Conservation (phyloP, 306 rosid genomes). For the Cucurbita ficifolia region DNA sequence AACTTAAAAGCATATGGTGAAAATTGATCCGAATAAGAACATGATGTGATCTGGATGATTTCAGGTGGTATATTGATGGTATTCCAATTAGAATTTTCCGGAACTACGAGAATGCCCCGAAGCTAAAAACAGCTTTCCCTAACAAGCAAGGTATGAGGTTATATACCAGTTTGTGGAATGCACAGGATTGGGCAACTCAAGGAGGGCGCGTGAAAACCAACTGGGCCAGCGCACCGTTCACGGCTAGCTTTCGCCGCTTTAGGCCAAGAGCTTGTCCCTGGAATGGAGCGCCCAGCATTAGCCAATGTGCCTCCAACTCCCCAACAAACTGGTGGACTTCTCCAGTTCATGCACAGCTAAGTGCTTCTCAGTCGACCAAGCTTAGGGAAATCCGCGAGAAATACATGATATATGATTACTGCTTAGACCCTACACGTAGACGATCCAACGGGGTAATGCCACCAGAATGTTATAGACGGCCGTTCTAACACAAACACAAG, state of each 20-base stretch:
- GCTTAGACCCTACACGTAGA: slow-evolving; percentile 27
- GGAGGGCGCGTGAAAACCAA: slow-evolving; percentile 62
- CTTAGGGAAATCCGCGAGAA: slow-evolving; percentile 40
- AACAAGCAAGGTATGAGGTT: slow-evolving; percentile 66
- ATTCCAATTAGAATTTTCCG: slow-evolving; percentile 60
- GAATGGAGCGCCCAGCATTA: slow-evolving; percentile 43
- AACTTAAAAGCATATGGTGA: not conserved
- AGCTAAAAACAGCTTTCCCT: slow-evolving; percentile 44
- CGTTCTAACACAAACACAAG: not conserved
- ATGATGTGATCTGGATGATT: not conserved
- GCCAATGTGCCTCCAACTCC: slow-evolving; percentile 31
- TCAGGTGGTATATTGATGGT: slow-evolving; percentile 68
- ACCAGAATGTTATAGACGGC: slow-evolving; percentile 22
- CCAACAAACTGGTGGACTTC: slow-evolving; percentile 59
- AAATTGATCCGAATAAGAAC: not conserved
- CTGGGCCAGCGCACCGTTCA: slow-evolving; percentile 60
- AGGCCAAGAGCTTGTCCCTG: slow-evolving; percentile 70
- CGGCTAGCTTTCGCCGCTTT: slow-evolving; percentile 31
- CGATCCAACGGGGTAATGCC: slow-evolving; percentile 44
- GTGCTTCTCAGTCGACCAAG: slow-evolving; percentile 22
- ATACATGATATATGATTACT: slow-evolving; percentile 64
- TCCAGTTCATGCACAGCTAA: slow-evolving; percentile 27
- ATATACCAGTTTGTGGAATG: slow-evolving; percentile 61
- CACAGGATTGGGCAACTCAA: slow-evolving; percentile 71
- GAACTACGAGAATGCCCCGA: slow-evolving; percentile 25